Conservation (phyloP, 352 stramenopile species). For the Peronospora tabacina region DNA sequence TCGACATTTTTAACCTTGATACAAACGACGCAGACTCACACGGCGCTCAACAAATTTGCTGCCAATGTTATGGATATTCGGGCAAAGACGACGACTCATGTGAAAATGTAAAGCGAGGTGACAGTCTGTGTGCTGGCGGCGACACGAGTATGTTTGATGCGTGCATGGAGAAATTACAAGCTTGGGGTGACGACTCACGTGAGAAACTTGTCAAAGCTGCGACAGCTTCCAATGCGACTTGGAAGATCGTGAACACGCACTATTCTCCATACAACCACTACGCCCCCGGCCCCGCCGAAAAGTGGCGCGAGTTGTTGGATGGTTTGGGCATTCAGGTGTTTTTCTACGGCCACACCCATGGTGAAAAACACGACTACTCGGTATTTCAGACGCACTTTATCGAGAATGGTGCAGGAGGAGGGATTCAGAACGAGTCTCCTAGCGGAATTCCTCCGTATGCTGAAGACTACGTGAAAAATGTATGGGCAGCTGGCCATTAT, state of each 20-base stretch:
- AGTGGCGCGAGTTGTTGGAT: constrained; percentile 51
- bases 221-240: constrained; percentile 57
- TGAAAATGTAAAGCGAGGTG: constrained; percentile 42
- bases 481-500: constrained; percentile 56
- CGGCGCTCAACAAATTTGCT: constrained; percentile 63
- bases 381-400: constrained; percentile 66
- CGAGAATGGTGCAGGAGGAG: constrained; percentile 65
- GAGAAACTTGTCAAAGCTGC: constrained; percentile 43
- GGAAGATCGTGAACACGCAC: constrained; percentile 83
- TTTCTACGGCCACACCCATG: constrained; percentile 64
- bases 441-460: constrained; percentile 57
- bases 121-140: constrained; percentile 44
- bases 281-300: constrained; percentile 32
- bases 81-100: constrained; percentile 42
- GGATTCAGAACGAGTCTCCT: constrained; percentile 63
- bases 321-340: constrained; percentile 54
- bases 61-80: constrained; percentile 76
- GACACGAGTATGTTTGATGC: constrained; percentile 58
- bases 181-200: constrained; percentile 54
- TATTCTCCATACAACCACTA: constrained; percentile 81
- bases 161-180: constrained; percentile 57
- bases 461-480: constrained; percentile 50
- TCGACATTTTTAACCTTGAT: constrained; percentile 85
- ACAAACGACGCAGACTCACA: constrained; percentile 69
- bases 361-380: constrained; percentile 66